phyloP scores from a whole-genome alignment of 768 basidiomycete genomes.

The Coprinellus micaceus region DNA sequence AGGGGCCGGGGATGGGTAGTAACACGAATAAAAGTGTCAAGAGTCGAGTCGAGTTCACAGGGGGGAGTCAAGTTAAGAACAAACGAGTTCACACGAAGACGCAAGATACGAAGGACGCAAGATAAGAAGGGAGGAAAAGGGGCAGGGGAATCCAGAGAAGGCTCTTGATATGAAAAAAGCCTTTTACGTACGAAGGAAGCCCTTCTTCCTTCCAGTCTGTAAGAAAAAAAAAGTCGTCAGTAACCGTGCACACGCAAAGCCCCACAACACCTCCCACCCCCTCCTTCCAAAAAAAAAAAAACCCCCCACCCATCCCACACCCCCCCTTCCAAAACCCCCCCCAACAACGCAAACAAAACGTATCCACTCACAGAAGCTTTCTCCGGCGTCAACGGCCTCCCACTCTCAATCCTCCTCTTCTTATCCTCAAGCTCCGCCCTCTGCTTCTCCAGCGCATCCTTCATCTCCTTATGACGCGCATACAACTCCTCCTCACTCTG shows the following conservation, averaged over 20 bases:
- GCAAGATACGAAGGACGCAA: constrained; percentile 15
- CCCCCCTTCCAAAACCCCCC: too few species aligned
- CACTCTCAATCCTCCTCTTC: constrained; percentile 93
- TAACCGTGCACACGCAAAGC: too few species aligned
- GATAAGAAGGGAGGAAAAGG: constrained; percentile 11
- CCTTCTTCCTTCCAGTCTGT: constrained; percentile 66
- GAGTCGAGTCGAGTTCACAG: constrained; percentile 13
- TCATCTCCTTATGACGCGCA: constrained; percentile 98
- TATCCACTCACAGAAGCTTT: constrained; percentile 68
- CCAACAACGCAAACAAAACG: constrained; percentile 1
- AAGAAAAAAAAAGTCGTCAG: constrained; percentile 9
- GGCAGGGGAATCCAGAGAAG: neutral
- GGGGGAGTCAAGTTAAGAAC: neutral
- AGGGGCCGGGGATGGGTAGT: constrained; percentile 14
- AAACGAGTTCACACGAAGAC: neutral
- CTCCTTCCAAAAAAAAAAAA: neutral
- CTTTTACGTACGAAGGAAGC: constrained; percentile 66
- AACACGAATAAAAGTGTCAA: constrained; percentile 24
- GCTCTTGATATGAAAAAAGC: constrained; percentile 15
- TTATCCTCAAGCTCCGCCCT: constrained; percentile 94
- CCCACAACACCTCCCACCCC: too few species aligned
- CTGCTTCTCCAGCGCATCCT: constrained; percentile 97
- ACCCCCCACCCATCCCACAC: too few species aligned
- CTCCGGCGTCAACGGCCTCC: constrained; percentile 93
- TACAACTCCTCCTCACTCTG: constrained; percentile 99